Evolutionary conservation across 2,329 filamentous ascomycete species (phyloP), one percentile per base, ranked within the genome.

Genomic region (Sporothrix protearum): DNA sequence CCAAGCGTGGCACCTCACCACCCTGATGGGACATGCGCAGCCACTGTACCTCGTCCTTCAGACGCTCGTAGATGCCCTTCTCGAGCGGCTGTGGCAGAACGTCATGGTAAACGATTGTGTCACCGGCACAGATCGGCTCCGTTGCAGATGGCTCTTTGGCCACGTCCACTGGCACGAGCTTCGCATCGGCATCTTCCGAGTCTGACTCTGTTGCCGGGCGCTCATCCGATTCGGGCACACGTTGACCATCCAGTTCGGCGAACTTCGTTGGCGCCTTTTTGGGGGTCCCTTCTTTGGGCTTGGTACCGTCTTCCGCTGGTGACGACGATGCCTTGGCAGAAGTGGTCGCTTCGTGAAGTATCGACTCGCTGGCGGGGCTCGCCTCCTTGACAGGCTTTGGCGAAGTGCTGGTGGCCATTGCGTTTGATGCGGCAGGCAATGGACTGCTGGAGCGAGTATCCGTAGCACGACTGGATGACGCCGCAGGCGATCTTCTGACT

Each of bases 21-120:
- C 93, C 92, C 75, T 95, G 91, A 76, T 98, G 96, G 57, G 90
- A 91, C 96, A 99, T 98, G 75, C 88, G 91, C 78, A 95, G 91
- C 94, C 95, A 99, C 75, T 86, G 83, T 0, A 97, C 89, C 79
- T 98, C 94, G 16, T 86, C 82, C 69, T 88, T 88, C 19, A 97
- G 83, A 51, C 85, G 85, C 25, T 89, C 85, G 78, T 97, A 97
- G 6, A 91, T 85, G 19, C 85, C 83, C 0, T 87, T 81, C 4
- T 84, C 83, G 0, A 91, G 77, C 7, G 82, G 77, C 0, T 80
- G 77, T 1, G 92, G 84, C 1, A 97, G 85, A 42, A 97, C 81
- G 74, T 94, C 83, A 73, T 89, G 84, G 49, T 94, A 84, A 53
- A 98, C 86, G 55, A 85, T 86, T 0, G 93, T 96, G 78, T 97